Conservation (phyloP, 2,329 filamentous ascomycete genomes). For the Cladosporium cucumerinum region DNA sequence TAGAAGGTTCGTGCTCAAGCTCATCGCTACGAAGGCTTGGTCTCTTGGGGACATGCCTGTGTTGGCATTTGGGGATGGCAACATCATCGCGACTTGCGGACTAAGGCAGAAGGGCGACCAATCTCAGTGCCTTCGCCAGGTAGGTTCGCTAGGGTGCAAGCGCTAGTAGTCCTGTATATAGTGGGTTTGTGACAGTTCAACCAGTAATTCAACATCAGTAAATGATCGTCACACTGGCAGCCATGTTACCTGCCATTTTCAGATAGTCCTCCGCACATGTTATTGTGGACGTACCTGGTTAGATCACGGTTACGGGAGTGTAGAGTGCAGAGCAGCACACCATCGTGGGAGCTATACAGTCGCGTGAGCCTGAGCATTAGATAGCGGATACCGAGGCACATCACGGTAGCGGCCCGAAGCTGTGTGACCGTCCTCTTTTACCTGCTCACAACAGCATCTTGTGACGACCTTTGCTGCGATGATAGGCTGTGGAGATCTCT, state of each 20-base stretch:
- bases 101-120: not conserved
- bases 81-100: not conserved
- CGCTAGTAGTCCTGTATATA: not conserved
- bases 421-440: not conserved
- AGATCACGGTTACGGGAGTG: not conserved
- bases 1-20: not conserved
- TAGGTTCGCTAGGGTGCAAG: not conserved
- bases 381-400: not conserved
- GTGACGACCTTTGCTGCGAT: not conserved
- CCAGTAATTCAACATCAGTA: not conserved
- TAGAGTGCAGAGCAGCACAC: not conserved
- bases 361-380: not conserved
- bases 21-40: not conserved
- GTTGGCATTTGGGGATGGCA: not conserved
- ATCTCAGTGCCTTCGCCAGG: not conserved
- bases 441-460: not conserved
- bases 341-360: not conserved
- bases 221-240: not conserved
- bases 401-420: not conserved
- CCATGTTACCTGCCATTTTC: not conserved
- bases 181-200: not conserved
- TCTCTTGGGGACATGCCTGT: not conserved
- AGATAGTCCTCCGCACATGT: not conserved
- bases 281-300: not conserved
- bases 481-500: not conserved